Evolutionary conservation across 78 protist species (phyloP).

Genomic region (Dictyostelium brefeldianum): DNA sequence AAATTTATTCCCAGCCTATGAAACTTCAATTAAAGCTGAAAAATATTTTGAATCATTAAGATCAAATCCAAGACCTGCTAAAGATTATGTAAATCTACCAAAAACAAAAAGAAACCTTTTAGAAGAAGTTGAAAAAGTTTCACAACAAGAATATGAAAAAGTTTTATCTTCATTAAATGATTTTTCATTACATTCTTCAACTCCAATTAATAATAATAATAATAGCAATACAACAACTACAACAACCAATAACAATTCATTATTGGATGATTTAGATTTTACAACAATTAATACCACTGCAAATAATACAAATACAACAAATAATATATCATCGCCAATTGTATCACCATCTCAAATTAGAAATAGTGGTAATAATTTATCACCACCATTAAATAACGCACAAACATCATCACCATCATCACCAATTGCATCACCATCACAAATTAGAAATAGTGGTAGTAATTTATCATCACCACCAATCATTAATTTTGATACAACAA

Average conservation of each 20-base stretch:
- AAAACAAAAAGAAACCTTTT: slow-evolving; percentile 14
- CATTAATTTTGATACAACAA: background rate
- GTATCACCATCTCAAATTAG: slow-evolving; percentile 23
- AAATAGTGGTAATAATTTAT: background rate
- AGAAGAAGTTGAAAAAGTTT: background rate
- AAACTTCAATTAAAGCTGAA: slow-evolving; percentile 34
- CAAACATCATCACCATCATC: background rate
- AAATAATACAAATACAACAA: background rate
- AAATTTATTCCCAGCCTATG: slow-evolving; percentile 83
- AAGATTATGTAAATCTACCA: background rate
- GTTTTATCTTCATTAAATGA: slow-evolving; percentile 1
- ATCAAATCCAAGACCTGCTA: background rate
- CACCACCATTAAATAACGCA: background rate
- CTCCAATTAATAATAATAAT: too few relatives aligned
- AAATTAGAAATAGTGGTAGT: background rate
- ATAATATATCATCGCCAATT: background rate
- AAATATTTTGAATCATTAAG: slow-evolving; percentile 14
- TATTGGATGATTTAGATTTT: background rate
- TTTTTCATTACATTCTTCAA: background rate
- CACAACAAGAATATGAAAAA: slow-evolving; percentile 1
- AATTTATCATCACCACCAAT: background rate
- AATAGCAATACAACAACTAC: background rate
- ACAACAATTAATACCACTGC: slow-evolving; percentile 3
- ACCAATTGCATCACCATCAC: slow-evolving; percentile 10
- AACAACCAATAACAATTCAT: background rate